Evolutionary conservation across 1,284 basidiomycete genomes (phyloP).

Genomic region (Ustilago bromivora): DNA sequence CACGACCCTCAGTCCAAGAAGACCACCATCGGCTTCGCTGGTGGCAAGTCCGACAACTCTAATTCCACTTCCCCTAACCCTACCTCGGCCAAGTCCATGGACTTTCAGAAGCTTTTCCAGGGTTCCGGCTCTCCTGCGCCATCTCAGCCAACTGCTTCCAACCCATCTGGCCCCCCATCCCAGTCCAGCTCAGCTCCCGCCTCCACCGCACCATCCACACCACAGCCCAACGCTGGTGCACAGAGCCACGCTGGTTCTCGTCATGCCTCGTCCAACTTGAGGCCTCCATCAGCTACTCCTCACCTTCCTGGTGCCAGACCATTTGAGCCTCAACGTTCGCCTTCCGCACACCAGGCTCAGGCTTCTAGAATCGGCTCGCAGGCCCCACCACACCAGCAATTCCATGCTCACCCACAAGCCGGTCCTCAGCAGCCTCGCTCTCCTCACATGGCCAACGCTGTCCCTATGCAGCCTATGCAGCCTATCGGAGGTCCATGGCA

Average conservation of each 20-base stretch:
- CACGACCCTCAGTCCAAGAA: conserved; percentile 60
- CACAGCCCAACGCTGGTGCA: conserved; percentile 22
- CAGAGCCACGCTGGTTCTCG: conserved; percentile 32
- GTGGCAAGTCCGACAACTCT: conserved; percentile 73
- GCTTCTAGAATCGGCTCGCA: conserved; percentile 38
- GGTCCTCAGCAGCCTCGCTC: conserved; percentile 59
- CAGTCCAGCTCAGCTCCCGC: conserved; percentile 41
- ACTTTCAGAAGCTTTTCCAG: conserved; percentile 70
- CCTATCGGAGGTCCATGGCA: conserved; percentile 57
- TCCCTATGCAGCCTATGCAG: conserved; percentile 61
- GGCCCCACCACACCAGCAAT: conserved; percentile 47
- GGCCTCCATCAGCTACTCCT: conserved; percentile 45
- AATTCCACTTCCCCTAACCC: conserved; percentile 64
- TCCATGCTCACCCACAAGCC: conserved; percentile 51
- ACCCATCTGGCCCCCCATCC: conserved; percentile 39
- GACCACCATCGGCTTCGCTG: conserved; percentile 62
- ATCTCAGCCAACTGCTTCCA: conserved; percentile 39
- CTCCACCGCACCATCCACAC: conserved; percentile 38
- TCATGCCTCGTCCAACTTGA: conserved; percentile 54
- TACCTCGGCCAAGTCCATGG: conserved; percentile 47
- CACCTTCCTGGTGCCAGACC: conserved; percentile 52
- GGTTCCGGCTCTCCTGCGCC: conserved; percentile 50
- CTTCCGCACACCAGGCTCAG: conserved; percentile 49
- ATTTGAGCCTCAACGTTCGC: conserved; percentile 59
- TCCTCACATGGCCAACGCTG: conserved; percentile 57